Percentiles rank a stretch among this genome's conserved stretches.
phyloP scores from a whole-genome alignment of 1,284 basidiomycete genomes.

The Malassezia globosa region DNA sequence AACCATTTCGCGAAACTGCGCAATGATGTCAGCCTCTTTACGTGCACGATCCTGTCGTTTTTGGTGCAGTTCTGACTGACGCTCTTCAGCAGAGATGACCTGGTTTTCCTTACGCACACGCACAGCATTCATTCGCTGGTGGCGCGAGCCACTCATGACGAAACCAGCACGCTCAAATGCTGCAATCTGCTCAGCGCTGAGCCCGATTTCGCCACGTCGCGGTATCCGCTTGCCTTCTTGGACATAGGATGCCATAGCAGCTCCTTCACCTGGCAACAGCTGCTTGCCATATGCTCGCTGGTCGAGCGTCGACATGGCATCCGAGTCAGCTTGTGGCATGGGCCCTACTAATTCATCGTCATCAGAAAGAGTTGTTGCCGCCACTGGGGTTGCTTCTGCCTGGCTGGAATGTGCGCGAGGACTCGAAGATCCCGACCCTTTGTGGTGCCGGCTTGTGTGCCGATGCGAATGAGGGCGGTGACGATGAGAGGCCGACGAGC shows the following conservation, averaged over 20 bases:
- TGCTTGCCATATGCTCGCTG: constrained; percentile 58
- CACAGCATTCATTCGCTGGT: constrained; percentile 75
- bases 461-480: not conserved
- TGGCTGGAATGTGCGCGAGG: no score
- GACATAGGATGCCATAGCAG: constrained; percentile 90
- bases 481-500: constrained; percentile 1
- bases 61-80: constrained; percentile 78
- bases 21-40: constrained; percentile 59
- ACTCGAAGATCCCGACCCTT: not conserved
- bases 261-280: constrained; percentile 83
- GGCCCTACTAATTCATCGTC: not conserved
- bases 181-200: constrained; percentile 75
- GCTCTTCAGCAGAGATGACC: constrained; percentile 87
- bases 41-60: constrained; percentile 84
- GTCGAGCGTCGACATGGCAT: not conserved
- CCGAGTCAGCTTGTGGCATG: not conserved
- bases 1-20: constrained; percentile 39
- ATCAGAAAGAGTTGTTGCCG: no score
- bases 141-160: constrained; percentile 91
- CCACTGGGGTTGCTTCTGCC: no score
- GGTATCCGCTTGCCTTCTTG: constrained; percentile 84
- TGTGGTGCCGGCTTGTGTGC: not conserved
- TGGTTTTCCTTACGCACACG: constrained; percentile 94
- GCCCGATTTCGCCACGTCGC: constrained; percentile 92
- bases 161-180: constrained; percentile 80